Evolutionary conservation across 345 rosid species (phyloP).

Genomic region (Geranium brycei): DNA sequence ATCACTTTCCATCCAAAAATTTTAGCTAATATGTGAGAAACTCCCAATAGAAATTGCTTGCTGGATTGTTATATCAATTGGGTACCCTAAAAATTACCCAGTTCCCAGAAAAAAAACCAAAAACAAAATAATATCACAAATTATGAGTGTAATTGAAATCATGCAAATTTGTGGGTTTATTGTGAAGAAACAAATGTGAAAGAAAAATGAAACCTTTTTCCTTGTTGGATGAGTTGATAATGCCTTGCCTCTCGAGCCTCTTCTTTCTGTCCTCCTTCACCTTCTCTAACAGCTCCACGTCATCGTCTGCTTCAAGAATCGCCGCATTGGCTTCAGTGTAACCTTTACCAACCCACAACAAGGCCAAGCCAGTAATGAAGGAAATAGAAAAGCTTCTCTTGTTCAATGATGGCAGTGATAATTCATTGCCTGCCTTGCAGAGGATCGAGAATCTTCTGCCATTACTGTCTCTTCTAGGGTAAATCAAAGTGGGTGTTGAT

Average conservation of each 20-base stretch:
- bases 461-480: no score
- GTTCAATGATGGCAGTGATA: constrained; percentile 17
- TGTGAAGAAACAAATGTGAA: not conserved
- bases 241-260: constrained; percentile 78
- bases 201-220: constrained; percentile 46
- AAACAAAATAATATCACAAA: no score
- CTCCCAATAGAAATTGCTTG: no score
- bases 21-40: no score
- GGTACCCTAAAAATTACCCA: no score
- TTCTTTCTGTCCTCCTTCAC: constrained; percentile 72
- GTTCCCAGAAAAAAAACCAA: no score
- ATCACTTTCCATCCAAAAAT: no score
- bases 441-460: constrained; percentile 13
- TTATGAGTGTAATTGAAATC: not conserved
- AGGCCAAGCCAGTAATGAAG: constrained; percentile 35
- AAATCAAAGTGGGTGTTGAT: constrained; percentile 6
- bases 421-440: constrained; percentile 32
- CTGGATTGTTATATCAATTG: no score
- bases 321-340: constrained; percentile 49
- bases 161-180: not conserved
- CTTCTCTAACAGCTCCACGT: constrained; percentile 71
- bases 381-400: constrained; percentile 45
- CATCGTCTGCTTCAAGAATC: constrained; percentile 86
- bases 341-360: constrained; percentile 24
- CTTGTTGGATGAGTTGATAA: constrained; percentile 49